phyloP scores from a whole-genome alignment of 306 rosid genomes.

The Astragalus membranaceus region DNA sequence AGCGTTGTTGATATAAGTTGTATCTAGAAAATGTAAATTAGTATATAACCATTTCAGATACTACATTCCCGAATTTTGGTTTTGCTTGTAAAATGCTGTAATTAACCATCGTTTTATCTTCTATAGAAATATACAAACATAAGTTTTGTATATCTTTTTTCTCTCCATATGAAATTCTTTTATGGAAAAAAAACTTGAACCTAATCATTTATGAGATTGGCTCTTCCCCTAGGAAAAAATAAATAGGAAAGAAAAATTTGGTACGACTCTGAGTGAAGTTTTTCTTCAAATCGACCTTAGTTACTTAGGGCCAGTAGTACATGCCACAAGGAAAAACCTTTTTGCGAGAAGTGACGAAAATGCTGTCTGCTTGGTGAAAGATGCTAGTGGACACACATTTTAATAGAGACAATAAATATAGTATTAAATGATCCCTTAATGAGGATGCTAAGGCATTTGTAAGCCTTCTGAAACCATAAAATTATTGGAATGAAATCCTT shows the following conservation, averaged over 20 bases:
- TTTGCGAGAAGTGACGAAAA: not conserved
- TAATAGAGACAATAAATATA: not conserved
- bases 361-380: not conserved
- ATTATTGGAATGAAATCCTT: not conserved
- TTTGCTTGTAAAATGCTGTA: not conserved
- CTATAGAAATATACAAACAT: not conserved
- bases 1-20: not conserved
- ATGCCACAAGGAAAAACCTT: not conserved
- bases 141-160: not conserved
- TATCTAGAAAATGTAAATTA: not conserved
- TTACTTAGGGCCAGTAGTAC: not conserved
- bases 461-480: not conserved
- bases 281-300: not conserved
- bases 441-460: conserved; percentile 5
- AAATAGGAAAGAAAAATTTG: not conserved
- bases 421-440: not conserved
- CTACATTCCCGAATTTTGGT: not conserved
- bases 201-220: not conserved
- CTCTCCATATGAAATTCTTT: not conserved
- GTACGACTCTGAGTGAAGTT: not conserved
- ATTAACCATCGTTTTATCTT: not conserved
- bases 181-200: not conserved
- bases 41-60: not conserved
- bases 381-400: not conserved
- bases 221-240: not conserved